Percentiles rank a stretch among this genome's conserved stretches.
Conservation (phyloP, 2,329 filamentous ascomycete species). For the Ophiocordyceps camponoti-rufipedis region DNA sequence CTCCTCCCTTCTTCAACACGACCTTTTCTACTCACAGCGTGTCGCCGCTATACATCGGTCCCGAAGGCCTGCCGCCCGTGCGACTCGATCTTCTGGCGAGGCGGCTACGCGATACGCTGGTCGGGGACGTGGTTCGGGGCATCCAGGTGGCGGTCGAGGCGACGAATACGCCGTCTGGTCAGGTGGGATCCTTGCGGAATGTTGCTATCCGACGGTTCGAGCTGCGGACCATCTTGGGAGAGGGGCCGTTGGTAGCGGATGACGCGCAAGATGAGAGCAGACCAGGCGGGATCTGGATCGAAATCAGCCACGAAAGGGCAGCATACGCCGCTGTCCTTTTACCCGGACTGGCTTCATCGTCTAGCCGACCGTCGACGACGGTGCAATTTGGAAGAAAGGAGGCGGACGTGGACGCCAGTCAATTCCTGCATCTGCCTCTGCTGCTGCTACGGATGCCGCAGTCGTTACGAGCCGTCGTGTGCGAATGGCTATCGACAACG, state of each 20-base stretch:
- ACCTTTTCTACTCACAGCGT: constrained; percentile 38
- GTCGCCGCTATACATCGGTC: constrained; percentile 32
- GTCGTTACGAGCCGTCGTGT: constrained; percentile 27
- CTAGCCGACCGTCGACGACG: constrained; percentile 1
- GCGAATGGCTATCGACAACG: constrained; percentile 30
- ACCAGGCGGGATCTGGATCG: constrained; percentile 22
- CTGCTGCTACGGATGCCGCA: constrained; percentile 37
- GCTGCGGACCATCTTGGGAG: constrained; percentile 13
- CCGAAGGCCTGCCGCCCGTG: constrained; percentile 15
- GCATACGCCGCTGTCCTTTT: constrained; percentile 31
- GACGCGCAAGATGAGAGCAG: constrained; percentile 7
- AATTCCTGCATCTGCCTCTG: constrained; percentile 30
- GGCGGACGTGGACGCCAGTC: constrained; percentile 4
- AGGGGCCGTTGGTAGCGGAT: constrained; percentile 6
- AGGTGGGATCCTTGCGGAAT: constrained; percentile 22
- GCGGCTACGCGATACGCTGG: constrained; percentile 32
- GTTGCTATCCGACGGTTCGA: constrained; percentile 30
- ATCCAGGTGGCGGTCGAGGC: constrained; percentile 32
- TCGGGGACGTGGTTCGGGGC: constrained; percentile 41
- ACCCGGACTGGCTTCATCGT: constrained; percentile 13
- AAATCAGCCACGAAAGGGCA: constrained; percentile 33
- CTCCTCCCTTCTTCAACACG: constrained; percentile 31
- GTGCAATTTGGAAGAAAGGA: constrained; percentile 1
- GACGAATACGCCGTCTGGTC: constrained; percentile 19
- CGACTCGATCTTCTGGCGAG: constrained; percentile 25